Conservation (phyloP, 192 early-diverging fungal genomes). For the Geranomyces variabilis region DNA sequence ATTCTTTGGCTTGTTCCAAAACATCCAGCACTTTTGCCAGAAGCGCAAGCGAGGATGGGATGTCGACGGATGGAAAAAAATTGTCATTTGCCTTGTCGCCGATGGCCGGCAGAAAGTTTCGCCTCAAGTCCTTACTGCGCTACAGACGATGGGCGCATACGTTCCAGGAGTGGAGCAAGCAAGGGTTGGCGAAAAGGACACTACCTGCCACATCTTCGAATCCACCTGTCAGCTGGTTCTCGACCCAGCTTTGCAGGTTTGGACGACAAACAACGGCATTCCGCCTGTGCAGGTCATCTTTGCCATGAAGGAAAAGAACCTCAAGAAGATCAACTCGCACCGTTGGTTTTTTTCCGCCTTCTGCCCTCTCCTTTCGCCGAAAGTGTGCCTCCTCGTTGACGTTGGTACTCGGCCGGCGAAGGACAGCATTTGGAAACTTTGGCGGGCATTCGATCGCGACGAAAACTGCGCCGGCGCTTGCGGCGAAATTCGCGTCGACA, state of each 20-base stretch:
- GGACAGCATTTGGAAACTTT: constrained; percentile 68
- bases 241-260: constrained; percentile 69
- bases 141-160: constrained; percentile 58
- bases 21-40: constrained; percentile 53
- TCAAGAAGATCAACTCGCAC: constrained; percentile 73
- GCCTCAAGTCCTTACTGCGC: constrained; percentile 70
- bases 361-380: constrained; percentile 60
- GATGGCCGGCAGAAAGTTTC: constrained; percentile 71
- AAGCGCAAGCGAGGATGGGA: constrained; percentile 54
- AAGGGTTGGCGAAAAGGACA: constrained; percentile 64
- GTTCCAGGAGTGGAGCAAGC: constrained; percentile 44
- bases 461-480: constrained; percentile 72
- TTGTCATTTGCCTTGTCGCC: constrained; percentile 72
- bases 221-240: constrained; percentile 78
- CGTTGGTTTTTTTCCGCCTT: constrained; percentile 72
- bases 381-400: constrained; percentile 56
- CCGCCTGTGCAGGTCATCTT: constrained; percentile 76
- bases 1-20: constrained; percentile 39
- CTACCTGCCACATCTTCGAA: constrained; percentile 70
- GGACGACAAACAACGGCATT: constrained; percentile 55
- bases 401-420: constrained; percentile 69
- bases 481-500: constrained; percentile 73
- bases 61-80: constrained; percentile 77
- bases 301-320: constrained; percentile 83
- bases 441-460: constrained; percentile 73